Percentiles rank a stretch among this genome's conserved stretches.
Evolutionary conservation across 169 alveolate species (phyloP).

Genomic region (Cytauxzoon felis): DNA sequence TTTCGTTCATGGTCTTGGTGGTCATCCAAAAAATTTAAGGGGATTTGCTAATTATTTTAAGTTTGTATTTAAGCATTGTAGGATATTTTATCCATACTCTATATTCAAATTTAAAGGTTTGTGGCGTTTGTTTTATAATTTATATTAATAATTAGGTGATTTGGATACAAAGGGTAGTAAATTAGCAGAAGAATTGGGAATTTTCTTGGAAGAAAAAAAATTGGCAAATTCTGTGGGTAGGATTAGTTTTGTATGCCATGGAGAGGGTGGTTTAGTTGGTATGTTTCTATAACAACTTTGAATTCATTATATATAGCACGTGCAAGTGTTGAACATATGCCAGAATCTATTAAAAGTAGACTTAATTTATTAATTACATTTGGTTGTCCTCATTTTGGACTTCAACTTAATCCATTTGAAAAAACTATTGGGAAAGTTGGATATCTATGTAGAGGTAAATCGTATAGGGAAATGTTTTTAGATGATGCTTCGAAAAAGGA

Average conservation of each 20-base stretch:
- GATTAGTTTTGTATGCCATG: conserved; percentile 14
- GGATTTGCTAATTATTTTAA: no score
- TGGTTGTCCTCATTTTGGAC: conserved; percentile 22
- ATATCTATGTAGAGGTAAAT: no score
- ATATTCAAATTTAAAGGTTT: no score
- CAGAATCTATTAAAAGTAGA: neutral
- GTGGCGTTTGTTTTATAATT: neutral
- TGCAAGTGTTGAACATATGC: conserved; percentile 18
- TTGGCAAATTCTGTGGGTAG: neutral
- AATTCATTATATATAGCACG: no score
- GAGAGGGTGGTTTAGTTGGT: conserved; percentile 43
- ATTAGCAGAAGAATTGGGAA: conserved; percentile 17
- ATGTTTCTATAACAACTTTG: no score
- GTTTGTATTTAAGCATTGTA: no score
- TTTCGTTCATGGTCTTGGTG: no score
- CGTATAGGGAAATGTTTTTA: no score
- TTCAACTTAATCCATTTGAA: neutral
- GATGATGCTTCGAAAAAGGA: neutral
- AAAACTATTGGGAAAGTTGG: no score
- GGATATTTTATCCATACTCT: no score
- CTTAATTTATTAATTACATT: conserved; percentile 9
- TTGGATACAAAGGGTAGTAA: neutral
- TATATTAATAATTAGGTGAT: neutral
- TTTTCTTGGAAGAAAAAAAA: neutral
- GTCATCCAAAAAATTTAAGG: no score